phyloP scores from a whole-genome alignment of 164 flowering plant species.

The Kingdonia uniflora region DNA sequence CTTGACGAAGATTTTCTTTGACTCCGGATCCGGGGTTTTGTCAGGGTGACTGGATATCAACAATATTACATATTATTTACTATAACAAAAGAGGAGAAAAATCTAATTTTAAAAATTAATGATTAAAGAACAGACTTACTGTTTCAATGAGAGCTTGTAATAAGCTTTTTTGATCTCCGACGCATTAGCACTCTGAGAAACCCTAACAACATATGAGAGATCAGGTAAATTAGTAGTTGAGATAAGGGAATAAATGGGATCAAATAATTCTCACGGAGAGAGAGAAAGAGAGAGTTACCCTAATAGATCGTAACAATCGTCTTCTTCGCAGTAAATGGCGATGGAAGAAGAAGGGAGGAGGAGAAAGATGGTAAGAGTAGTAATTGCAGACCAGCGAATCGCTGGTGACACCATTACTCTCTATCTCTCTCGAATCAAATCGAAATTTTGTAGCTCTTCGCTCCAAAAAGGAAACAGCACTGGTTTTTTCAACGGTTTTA shows the following conservation, averaged over 20 bases:
- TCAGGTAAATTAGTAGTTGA: too few species aligned
- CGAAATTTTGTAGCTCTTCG: too few species aligned
- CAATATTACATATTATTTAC: background rate
- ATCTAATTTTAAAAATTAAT: background rate
- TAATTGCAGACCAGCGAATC: slow-evolving; percentile 35
- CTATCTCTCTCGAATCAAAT: background rate
- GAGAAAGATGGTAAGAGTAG: slow-evolving; percentile 23
- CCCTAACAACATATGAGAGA: slow-evolving; percentile 36
- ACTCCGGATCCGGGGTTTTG: slow-evolving; percentile 94
- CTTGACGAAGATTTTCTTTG: slow-evolving; percentile 67
- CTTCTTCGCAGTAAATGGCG: slow-evolving; percentile 94
- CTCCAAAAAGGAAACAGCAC: too few species aligned
- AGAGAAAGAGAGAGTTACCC: slow-evolving; percentile 40
- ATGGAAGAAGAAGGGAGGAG: slow-evolving; percentile 35
- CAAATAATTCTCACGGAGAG: too few species aligned
- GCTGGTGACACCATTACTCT: slow-evolving; percentile 16
- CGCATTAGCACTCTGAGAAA: slow-evolving; percentile 68
- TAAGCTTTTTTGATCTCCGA: slow-evolving; percentile 97
- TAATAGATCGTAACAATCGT: slow-evolving; percentile 90
- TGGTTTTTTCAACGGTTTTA: too few species aligned
- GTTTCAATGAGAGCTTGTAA: slow-evolving; percentile 85
- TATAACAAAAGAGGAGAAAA: slow-evolving; percentile 1
- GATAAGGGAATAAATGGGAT: background rate
- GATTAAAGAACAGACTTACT: slow-evolving; percentile 30
- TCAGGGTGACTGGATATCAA: slow-evolving; percentile 63